A percentile compares a stretch with the other conserved stretches of the same genome.
phyloP scores from a whole-genome alignment of 2,329 filamentous ascomycete species.

The Trichoderma pleuroti region DNA sequence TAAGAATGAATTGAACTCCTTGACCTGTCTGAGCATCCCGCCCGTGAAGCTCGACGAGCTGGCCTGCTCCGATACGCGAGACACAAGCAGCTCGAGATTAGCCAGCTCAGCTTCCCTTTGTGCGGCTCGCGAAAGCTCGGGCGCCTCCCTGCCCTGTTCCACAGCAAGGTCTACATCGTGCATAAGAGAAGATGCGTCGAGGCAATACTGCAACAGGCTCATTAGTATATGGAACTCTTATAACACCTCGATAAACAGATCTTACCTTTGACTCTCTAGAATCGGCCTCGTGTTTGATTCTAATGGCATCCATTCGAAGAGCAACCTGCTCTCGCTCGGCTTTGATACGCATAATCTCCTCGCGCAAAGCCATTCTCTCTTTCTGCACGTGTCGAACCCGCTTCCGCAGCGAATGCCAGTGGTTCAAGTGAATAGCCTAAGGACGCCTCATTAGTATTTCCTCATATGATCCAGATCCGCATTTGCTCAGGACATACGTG shows the following conservation, averaged over 20 bases:
- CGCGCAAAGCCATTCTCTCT: constrained; percentile 54
- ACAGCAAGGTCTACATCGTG: constrained; percentile 60
- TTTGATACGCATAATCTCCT: constrained; percentile 58
- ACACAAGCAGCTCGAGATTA: constrained; percentile 56
- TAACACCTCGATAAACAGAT: background rate
- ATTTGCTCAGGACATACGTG: constrained; percentile 45
- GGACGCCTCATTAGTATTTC: background rate
- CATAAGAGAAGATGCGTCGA: constrained; percentile 55
- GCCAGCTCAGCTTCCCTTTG: constrained; percentile 50
- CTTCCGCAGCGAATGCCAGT: constrained; percentile 54
- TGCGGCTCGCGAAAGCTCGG: constrained; percentile 43
- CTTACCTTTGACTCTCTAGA: constrained; percentile 50
- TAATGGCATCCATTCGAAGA: constrained; percentile 60
- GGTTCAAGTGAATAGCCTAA: constrained; percentile 58
- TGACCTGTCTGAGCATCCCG: constrained; percentile 54
- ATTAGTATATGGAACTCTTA: background rate
- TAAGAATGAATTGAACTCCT: constrained; percentile 60
- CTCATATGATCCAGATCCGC: background rate
- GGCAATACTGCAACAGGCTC: constrained; percentile 36
- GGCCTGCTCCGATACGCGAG: constrained; percentile 52
- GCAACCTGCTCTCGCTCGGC: constrained; percentile 60
- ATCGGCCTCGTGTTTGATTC: constrained; percentile 55
- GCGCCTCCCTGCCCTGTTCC: constrained; percentile 47
- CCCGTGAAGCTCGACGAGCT: constrained; percentile 48
- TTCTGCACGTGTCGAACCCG: constrained; percentile 55